Conservation (phyloP, 257 asterid species). For the Thymus mandschuricus region DNA sequence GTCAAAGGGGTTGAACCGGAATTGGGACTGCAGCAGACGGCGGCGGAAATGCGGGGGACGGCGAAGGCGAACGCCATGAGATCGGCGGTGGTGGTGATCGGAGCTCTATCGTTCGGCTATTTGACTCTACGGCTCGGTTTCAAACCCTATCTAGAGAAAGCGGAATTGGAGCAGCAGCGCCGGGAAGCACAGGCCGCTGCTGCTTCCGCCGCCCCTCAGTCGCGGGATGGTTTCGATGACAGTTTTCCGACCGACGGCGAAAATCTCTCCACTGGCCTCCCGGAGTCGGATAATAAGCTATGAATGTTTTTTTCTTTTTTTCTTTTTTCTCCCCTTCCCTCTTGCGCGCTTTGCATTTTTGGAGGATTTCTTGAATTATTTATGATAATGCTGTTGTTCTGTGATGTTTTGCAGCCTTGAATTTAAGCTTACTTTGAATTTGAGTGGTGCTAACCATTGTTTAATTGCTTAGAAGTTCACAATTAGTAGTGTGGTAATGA, state of each 20-base stretch:
- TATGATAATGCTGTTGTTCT: neutral
- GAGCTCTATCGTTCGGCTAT: slow-evolving; percentile 82
- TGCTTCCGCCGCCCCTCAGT: slow-evolving; percentile 27
- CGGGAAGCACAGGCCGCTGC: slow-evolving; percentile 43
- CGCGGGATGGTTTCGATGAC: slow-evolving; percentile 32
- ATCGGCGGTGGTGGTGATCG: slow-evolving; percentile 72
- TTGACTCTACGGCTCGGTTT: slow-evolving; percentile 76
- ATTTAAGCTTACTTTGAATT: neutral
- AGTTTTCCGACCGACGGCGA: slow-evolving; percentile 28
- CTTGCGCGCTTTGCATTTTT: neutral
- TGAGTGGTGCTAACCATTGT: neutral
- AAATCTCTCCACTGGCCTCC: slow-evolving; percentile 30
- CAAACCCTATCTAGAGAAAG: slow-evolving; percentile 76
- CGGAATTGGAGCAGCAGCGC: slow-evolving; percentile 62
- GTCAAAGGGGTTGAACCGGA: neutral
- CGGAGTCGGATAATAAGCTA: slow-evolving; percentile 41
- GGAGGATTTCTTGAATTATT: slow-evolving; percentile 21
- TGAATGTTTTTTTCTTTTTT: slow-evolving; percentile 24
- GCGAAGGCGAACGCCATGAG: slow-evolving; percentile 75
- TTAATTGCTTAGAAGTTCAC: slow-evolving; percentile 5
- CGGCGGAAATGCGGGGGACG: slow-evolving; percentile 53
- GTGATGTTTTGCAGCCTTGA: slow-evolving; percentile 14
- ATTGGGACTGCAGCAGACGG: neutral
- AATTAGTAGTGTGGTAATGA: slow-evolving; percentile 2
- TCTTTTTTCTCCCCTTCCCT: neutral